phyloP scores from a whole-genome alignment of 2,329 filamentous ascomycete species.

The Pyricularia sp. region DNA sequence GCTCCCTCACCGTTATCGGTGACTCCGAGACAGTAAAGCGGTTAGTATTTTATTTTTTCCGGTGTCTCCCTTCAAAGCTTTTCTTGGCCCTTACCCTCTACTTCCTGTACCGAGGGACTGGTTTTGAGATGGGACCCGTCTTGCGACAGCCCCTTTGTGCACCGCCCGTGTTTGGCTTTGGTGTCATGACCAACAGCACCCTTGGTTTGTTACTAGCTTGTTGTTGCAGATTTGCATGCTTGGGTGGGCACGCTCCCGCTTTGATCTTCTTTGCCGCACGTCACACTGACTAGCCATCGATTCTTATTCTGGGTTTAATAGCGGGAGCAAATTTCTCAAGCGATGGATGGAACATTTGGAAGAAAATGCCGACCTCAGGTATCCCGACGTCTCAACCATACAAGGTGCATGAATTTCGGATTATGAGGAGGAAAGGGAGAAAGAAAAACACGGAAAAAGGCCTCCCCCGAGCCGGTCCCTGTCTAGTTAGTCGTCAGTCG shows the following conservation, averaged over 20 bases:
- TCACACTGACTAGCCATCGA: slow-evolving; percentile 6
- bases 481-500: too few species aligned
- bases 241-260: not conserved
- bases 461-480: too few species aligned
- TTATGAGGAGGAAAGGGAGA: not conserved
- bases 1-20: slow-evolving; percentile 83
- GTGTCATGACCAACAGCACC: not conserved
- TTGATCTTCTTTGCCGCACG: slow-evolving; percentile 7
- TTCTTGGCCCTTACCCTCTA: slow-evolving; percentile 3
- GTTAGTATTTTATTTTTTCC: slow-evolving; percentile 29
- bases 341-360: slow-evolving; percentile 88
- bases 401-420: not conserved
- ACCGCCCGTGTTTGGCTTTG: not conserved
- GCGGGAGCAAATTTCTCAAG: slow-evolving; percentile 77
- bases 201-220: slow-evolving; percentile 1
- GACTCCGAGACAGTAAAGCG: slow-evolving; percentile 88
- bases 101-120: not conserved
- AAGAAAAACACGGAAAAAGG: not conserved
- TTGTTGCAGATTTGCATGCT: slow-evolving; percentile 1
- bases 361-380: slow-evolving; percentile 81
- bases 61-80: not conserved
- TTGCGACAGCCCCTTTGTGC: slow-evolving; percentile 2
- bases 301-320: slow-evolving; percentile 26
- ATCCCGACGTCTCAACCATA: slow-evolving; percentile 56
- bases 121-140: not conserved